phyloP scores from a whole-genome alignment of 2,329 filamentous ascomycete species.

The Trichophyton mentagrophytes region DNA sequence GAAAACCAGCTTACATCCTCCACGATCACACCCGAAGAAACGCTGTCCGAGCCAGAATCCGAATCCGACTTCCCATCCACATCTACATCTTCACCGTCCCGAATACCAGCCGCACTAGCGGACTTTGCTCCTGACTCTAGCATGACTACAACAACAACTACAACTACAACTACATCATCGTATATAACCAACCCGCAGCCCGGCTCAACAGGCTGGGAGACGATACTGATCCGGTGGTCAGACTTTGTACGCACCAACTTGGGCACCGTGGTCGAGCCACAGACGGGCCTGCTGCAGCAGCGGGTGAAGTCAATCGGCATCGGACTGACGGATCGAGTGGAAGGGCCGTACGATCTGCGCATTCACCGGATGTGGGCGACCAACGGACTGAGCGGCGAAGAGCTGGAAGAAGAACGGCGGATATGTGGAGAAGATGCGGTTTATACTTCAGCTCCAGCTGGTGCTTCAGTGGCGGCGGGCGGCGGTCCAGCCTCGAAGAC shows the following conservation, averaged over 20 bases:
- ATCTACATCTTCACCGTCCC: conserved; percentile 6
- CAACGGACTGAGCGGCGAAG: conserved; percentile 45
- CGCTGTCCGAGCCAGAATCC: background rate
- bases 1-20: conserved; percentile 9
- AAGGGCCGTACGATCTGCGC: conserved; percentile 75
- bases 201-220: conserved; percentile 73
- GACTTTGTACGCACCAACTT: conserved; percentile 94
- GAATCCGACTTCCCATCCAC: conserved; percentile 4
- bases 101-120: conserved; percentile 25
- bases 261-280: conserved; percentile 82
- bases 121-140: conserved; percentile 26
- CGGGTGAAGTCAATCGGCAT: conserved; percentile 78
- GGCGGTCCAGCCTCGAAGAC: background rate
- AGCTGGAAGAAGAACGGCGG: conserved; percentile 29
- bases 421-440: conserved; percentile 31
- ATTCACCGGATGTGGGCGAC: conserved; percentile 87
- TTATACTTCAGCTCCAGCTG: conserved; percentile 17
- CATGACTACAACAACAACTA: background rate
- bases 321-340: conserved; percentile 75
- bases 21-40: conserved; percentile 14
- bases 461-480: background rate
- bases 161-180: conserved; percentile 16
- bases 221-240: conserved; percentile 76
- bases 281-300: conserved; percentile 75
- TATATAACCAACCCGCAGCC: conserved; percentile 16